These are phyloP conservation scores for Mortierella sp. DNA, from an alignment of 371 early-diverging fungal species.

Conservation along the genomic window DNA sequence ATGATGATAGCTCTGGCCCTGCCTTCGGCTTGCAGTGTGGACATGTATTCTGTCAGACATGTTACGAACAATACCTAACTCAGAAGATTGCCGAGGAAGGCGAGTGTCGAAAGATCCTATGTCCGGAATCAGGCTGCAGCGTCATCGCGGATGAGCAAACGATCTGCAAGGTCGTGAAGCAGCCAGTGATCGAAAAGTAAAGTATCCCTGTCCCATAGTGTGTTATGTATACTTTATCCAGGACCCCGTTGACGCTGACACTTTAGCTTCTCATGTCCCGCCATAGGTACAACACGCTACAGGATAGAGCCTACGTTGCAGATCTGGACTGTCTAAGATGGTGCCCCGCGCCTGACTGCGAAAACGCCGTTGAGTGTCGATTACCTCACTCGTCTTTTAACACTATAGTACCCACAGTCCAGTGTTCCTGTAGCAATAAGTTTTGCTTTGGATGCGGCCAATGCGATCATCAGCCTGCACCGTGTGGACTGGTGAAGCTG, in stretches of 20 bases:
- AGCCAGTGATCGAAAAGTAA: slow-evolving; percentile 64
- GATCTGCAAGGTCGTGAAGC: slow-evolving; percentile 72
- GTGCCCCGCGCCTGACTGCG: slow-evolving; percentile 98
- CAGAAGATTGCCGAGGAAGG: slow-evolving; percentile 92
- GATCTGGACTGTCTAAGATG: slow-evolving; percentile 85
- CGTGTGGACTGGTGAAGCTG: slow-evolving; percentile 85
- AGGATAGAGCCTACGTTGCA: slow-evolving; percentile 91
- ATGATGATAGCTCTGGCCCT: slow-evolving; percentile 67
- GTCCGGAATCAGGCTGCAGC: slow-evolving; percentile 84
- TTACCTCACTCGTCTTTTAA: slow-evolving; percentile 74
- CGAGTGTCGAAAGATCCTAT: slow-evolving; percentile 87
- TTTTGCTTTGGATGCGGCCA: slow-evolving; percentile 97
- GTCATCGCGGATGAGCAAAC: slow-evolving; percentile 85
- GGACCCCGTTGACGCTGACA: no score
- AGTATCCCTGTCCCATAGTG: neutral
- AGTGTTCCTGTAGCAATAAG: slow-evolving; percentile 79
- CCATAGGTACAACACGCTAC: slow-evolving; percentile 84
- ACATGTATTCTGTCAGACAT: slow-evolving; percentile 88
- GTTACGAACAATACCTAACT: slow-evolving; percentile 86
- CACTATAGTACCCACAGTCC: slow-evolving; percentile 87
- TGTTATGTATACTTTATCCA: no score
- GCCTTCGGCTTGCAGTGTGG: slow-evolving; percentile 83
- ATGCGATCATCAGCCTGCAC: slow-evolving; percentile 91
- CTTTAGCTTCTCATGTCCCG: neutral
- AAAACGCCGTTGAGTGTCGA: slow-evolving; percentile 92